Evolutionary conservation across 2,329 filamentous ascomycete species (phyloP).

Genomic region (Hymenoscyphus infarciens): DNA sequence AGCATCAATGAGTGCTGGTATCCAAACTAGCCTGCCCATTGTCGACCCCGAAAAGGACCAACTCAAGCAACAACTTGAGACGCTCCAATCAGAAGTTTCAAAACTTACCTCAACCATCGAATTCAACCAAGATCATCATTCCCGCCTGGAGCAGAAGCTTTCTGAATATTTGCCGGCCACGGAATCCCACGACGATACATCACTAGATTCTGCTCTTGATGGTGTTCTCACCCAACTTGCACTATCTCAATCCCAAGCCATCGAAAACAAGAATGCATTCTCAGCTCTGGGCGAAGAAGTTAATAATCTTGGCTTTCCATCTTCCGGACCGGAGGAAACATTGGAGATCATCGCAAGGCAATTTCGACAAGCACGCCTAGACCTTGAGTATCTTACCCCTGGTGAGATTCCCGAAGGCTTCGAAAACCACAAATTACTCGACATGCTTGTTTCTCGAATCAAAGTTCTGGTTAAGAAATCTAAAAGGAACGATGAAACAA

Average conservation of each 20-base stretch:
- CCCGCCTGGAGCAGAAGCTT: conserved; percentile 31
- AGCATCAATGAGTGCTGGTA: conserved; percentile 21
- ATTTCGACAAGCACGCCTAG: conserved; percentile 55
- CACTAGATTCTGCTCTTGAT: conserved; percentile 33
- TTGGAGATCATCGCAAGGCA: conserved; percentile 45
- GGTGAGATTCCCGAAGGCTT: conserved; percentile 53
- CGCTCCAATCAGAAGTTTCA: conserved; percentile 27
- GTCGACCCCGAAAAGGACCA: conserved; percentile 27
- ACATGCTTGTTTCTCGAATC: conserved; percentile 50
- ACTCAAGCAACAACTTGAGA: conserved; percentile 27
- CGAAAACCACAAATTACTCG: conserved; percentile 48
- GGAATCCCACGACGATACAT: conserved; percentile 26
- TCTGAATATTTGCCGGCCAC: conserved; percentile 27
- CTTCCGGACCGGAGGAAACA: conserved; percentile 37
- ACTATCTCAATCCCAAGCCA: conserved; percentile 30
- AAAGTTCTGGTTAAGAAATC: conserved; percentile 46
- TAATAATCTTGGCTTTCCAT: conserved; percentile 49
- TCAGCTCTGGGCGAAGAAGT: conserved; percentile 47
- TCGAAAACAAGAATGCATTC: conserved; percentile 44
- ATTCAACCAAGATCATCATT: conserved; percentile 28
- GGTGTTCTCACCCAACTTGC: conserved; percentile 33
- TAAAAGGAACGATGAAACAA: conserved; percentile 48
- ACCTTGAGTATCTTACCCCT: conserved; percentile 59
- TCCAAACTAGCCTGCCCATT: conserved; percentile 22
- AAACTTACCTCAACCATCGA: conserved; percentile 29